Evolutionary conservation across 2,329 filamentous ascomycete genomes (phyloP).

Genomic region (Colletotrichum neosansevieriae): DNA sequence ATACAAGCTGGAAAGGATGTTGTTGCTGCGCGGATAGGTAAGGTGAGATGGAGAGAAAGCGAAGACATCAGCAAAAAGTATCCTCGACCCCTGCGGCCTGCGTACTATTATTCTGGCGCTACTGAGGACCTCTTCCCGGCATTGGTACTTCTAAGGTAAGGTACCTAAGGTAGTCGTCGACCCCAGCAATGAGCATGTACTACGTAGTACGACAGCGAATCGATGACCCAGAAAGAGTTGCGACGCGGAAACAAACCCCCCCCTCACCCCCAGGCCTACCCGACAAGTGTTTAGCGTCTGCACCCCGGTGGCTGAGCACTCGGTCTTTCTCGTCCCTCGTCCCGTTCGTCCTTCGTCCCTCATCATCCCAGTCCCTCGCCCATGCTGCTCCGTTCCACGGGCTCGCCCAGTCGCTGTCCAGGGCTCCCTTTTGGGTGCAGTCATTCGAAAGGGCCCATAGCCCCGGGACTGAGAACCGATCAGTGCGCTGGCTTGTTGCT

Average conservation of each 20-base stretch:
- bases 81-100: background rate
- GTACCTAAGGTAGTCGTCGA: background rate
- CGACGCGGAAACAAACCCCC: no score
- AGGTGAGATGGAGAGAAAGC: slow-evolving; percentile 2
- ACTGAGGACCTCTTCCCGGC: background rate
- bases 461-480: slow-evolving; percentile 15
- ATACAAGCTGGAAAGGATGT: slow-evolving; percentile 16
- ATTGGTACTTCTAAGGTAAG: background rate
- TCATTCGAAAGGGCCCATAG: background rate
- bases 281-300: slow-evolving; percentile 5
- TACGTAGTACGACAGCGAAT: no score
- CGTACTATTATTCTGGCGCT: background rate
- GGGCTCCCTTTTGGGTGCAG: slow-evolving; percentile 18
- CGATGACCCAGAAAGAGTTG: no score
- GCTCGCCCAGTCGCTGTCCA: slow-evolving; percentile 2
- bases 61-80: slow-evolving; percentile 20
- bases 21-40: slow-evolving; percentile 14
- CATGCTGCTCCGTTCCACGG: slow-evolving; percentile 19
- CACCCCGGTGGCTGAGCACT: slow-evolving; percentile 19
- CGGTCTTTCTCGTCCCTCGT: background rate
- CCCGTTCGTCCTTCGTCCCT: background rate
- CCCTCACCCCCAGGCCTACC: no score
- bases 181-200: background rate
- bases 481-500: slow-evolving; percentile 29
- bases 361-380: background rate